phyloP scores from a whole-genome alignment of 2,329 filamentous ascomycete genomes.

The Periconia macrospinosa region DNA sequence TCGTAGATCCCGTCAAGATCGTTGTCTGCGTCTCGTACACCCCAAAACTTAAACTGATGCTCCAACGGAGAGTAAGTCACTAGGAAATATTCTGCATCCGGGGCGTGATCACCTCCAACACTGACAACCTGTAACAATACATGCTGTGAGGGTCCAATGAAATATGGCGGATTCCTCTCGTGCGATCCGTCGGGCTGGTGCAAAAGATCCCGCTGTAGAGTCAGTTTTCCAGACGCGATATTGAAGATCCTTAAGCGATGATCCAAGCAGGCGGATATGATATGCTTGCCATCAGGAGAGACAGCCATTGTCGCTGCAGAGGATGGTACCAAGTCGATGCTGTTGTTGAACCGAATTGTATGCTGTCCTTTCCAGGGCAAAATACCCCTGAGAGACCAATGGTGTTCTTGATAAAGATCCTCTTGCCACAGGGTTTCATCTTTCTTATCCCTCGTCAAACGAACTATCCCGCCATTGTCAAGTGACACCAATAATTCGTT shows the following conservation, averaged over 20 bases:
- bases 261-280: conserved; percentile 85
- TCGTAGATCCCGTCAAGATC: conserved; percentile 67
- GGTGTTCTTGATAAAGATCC: conserved; percentile 71
- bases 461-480: conserved; percentile 75
- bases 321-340: conserved; percentile 60
- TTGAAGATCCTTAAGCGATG: conserved; percentile 92
- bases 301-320: conserved; percentile 63
- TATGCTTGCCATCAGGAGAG: conserved; percentile 53
- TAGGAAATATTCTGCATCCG: conserved; percentile 60
- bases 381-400: conserved; percentile 68
- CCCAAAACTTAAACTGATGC: conserved; percentile 94
- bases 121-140: conserved; percentile 76
- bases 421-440: conserved; percentile 63
- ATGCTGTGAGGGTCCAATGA: conserved; percentile 76
- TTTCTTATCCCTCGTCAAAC: conserved; percentile 51
- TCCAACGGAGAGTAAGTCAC: conserved; percentile 88
- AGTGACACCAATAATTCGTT: conserved; percentile 79
- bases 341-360: conserved; percentile 65
- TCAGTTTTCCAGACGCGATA: conserved; percentile 74
- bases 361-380: conserved; percentile 68
- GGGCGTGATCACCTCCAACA: conserved; percentile 50
- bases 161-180: conserved; percentile 71
- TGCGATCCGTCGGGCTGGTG: conserved; percentile 60
- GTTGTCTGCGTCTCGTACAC: conserved; percentile 64
- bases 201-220: conserved; percentile 76